Percentiles rank a stretch among this genome's conserved stretches.
These are phyloP conservation scores for Talaromyces albobiverticillius DNA, from an alignment of 2,329 filamentous ascomycete species.

Conservation along the genomic window DNA sequence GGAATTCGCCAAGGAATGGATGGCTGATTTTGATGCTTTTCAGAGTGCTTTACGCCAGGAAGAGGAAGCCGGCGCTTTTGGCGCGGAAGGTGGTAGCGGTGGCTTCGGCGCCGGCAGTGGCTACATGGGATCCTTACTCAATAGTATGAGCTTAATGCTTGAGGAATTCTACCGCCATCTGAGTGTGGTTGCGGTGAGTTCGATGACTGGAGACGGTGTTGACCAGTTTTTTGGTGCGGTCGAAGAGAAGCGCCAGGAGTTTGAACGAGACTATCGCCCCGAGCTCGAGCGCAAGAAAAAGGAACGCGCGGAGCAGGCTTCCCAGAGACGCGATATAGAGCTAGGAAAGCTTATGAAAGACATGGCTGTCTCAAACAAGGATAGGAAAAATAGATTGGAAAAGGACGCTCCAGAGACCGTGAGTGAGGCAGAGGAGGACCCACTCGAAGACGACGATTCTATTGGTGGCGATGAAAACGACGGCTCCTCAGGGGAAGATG, in stretches of 20 bases:
- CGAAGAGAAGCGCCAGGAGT: conserved; percentile 80
- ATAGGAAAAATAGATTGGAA: conserved; percentile 26
- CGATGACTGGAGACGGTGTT: conserved; percentile 86
- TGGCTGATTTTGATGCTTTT: conserved; percentile 98
- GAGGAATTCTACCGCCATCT: conserved; percentile 97
- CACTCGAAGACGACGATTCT: conserved; percentile 38
- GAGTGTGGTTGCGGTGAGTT: conserved; percentile 87
- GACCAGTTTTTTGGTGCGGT: conserved; percentile 93
- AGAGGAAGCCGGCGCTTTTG: conserved; percentile 73
- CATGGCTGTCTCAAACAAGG: conserved; percentile 62
- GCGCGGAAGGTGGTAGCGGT: conserved; percentile 61
- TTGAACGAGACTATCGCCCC: conserved; percentile 84
- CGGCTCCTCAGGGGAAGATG: conserved; percentile 55
- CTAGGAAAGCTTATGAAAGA: conserved; percentile 92
- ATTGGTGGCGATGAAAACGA: conserved; percentile 51
- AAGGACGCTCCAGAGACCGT: conserved; percentile 41
- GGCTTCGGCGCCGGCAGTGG: conserved; percentile 71
- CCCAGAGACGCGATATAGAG: conserved; percentile 70
- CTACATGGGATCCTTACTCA: conserved; percentile 93
- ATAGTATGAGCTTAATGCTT: conserved; percentile 96
- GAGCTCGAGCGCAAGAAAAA: conserved; percentile 77
- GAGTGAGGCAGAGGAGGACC: conserved; percentile 52
- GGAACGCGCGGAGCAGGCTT: conserved; percentile 73
- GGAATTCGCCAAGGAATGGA: conserved; percentile 94
- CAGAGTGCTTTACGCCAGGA: conserved; percentile 79